Evolutionary conservation across 2,329 filamentous ascomycete species (phyloP).

Genomic region (Basipetospora chlamydospora): DNA sequence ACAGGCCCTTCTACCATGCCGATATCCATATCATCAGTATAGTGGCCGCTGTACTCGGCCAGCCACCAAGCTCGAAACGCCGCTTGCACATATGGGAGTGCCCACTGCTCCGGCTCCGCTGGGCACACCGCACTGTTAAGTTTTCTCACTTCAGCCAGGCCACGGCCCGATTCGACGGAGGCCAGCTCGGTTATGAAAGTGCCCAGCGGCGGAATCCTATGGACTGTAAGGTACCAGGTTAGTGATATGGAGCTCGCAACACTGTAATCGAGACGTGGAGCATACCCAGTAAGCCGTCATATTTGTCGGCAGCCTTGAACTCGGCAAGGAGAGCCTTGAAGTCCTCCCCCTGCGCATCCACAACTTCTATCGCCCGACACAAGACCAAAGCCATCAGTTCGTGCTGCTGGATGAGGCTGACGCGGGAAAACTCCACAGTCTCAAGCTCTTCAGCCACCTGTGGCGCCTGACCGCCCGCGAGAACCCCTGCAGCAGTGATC

Average conservation of each 20-base stretch:
- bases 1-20: conserved; percentile 41
- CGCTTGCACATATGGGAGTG: conserved; percentile 61
- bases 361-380: conserved; percentile 61
- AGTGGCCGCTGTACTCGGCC: conserved; percentile 83
- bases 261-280: neutral
- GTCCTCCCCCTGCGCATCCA: conserved; percentile 55
- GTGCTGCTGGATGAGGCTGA: conserved; percentile 76
- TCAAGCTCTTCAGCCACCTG: conserved; percentile 51
- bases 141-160: conserved; percentile 52
- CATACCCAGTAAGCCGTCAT: conserved; percentile 49
- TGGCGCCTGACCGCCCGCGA: conserved; percentile 47
- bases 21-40: conserved; percentile 55
- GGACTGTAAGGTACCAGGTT: conserved; percentile 31
- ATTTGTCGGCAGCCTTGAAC: conserved; percentile 58
- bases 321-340: conserved; percentile 57
- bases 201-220: conserved; percentile 69
- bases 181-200: conserved; percentile 66
- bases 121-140: conserved; percentile 56
- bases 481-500: conserved; percentile 56
- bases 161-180: conserved; percentile 56
- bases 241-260: neutral
- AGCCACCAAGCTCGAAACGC: conserved; percentile 77
- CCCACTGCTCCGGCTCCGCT: conserved; percentile 56
- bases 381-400: conserved; percentile 75
- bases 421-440: conserved; percentile 64